phyloP scores from a whole-genome alignment of 192 early-diverging fungal species.

The Backusella australiensis region DNA sequence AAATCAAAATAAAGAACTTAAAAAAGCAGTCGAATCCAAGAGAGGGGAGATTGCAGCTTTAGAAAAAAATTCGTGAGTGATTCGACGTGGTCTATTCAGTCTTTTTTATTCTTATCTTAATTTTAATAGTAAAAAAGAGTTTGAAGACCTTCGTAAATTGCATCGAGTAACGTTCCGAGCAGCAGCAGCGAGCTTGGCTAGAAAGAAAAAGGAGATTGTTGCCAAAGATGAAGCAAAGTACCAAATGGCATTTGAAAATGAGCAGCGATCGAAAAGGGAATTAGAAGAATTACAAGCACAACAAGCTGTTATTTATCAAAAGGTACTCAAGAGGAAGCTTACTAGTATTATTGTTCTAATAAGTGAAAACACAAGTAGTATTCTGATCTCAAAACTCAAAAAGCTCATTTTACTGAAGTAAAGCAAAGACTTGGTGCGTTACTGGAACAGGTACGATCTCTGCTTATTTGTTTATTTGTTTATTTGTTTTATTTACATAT shows the following conservation, averaged over 20 bases:
- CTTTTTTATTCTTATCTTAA: neutral
- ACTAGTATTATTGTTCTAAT: neutral
- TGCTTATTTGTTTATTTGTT: neutral
- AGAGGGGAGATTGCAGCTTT: neutral
- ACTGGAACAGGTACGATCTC: constrained; percentile 8
- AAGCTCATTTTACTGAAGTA: neutral
- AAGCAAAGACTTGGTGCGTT: neutral
- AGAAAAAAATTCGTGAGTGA: constrained; percentile 7
- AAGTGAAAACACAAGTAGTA: neutral
- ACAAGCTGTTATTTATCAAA: neutral
- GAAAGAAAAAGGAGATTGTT: constrained; percentile 23
- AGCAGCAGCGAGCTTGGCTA: constrained; percentile 20
- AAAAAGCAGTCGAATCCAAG: neutral
- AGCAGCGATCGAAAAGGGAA: constrained; percentile 18
- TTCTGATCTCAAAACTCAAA: neutral
- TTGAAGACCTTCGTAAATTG: constrained; percentile 23
- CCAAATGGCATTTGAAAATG: constrained; percentile 29
- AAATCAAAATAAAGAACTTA: neutral
- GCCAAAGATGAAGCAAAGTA: constrained; percentile 32
- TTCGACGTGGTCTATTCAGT: neutral
- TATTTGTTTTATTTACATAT: neutral
- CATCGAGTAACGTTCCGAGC: constrained; percentile 21
- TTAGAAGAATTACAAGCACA: constrained; percentile 4
- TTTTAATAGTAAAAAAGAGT: constrained; percentile 29
- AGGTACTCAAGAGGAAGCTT: neutral